Base-by-base conservation (phyloP, 805 yeast genomes). In the Monosporozyma yasuniensis region DNA sequence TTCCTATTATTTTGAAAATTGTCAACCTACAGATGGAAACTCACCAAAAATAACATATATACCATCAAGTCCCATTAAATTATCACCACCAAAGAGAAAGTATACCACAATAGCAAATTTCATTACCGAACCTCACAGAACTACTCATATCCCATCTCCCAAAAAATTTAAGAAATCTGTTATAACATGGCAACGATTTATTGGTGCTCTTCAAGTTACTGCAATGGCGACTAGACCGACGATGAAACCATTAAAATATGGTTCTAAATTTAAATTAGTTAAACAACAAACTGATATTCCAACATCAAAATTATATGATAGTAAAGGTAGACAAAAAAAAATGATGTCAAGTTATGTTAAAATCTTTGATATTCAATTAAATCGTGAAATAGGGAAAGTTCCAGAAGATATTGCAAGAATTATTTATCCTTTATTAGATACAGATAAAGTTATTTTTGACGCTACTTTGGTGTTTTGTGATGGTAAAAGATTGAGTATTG, bases 141-240 rank as follows among this genome's bases (percentile, higher is more conserved):
- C 35, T 32, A 32, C 16, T 7, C 16, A n/a, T 2, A 32, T 12
- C 14, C 7, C n/a, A 14, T 32, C 39, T 3, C 21, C 11, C 7
- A 48, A 42, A 45, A 22, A 46, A 45, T 8, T 35, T 18, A 35
- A 35, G 39, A 35, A 35, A 35, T 9, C 22, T 18, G 9, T n/a
- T 12, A 35, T 35, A 8, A 35, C 6, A n/a, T 72, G 74, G 75
- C 62, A 69, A 50, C 65, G 74, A 42, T 83, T 73, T 56, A 72
- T 84, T 28, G 91, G 91, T 0, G 70, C 83, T 0, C 51, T 83
- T 10, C 76, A 76, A 51, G 76, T 79, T 1, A 75, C 75, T 47
- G 86, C 84, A 2, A 81, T 85, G 84, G 84, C 89, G 11, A 83
- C 89, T 0, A 67, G 90, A 52, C 84, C 87, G 0, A 76, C 81